Evolutionary conservation across 163 green algal species (phyloP).

Genomic region (Scenedesmus sp.): DNA sequence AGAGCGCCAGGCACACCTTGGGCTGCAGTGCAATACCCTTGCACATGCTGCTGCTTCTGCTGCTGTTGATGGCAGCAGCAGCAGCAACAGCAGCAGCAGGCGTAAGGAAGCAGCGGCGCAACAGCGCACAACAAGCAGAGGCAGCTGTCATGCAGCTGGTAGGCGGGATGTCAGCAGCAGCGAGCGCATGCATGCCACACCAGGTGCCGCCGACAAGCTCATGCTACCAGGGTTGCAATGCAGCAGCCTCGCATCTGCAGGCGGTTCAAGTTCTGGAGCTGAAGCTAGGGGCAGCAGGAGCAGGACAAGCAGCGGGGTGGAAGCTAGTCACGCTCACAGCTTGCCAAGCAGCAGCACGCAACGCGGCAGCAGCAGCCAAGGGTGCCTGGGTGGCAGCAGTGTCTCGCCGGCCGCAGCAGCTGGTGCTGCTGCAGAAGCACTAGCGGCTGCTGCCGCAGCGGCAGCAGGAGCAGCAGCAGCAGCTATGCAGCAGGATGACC

Average conservation of each 20-base stretch:
- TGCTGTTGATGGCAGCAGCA: neutral
- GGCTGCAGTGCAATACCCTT: neutral
- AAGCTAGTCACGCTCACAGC: neutral
- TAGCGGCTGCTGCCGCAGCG: neutral
- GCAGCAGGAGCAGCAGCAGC: neutral
- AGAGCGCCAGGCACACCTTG: neutral
- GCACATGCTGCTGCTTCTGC: neutral
- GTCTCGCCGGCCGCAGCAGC: neutral
- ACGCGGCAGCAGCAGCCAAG: no score
- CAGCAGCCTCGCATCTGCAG: neutral
- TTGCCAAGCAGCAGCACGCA: neutral
- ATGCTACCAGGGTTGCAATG: neutral
- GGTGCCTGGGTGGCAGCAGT: no score
- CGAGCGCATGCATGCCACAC: neutral
- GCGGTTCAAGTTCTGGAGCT: neutral
- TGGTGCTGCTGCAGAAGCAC: neutral
- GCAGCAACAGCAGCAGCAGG: neutral
- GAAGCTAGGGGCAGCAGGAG: neutral
- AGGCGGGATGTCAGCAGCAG: neutral
- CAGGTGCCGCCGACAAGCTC: neutral
- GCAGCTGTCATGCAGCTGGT: neutral
- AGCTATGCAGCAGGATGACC: neutral
- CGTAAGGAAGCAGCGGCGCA: neutral
- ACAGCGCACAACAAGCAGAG: neutral
- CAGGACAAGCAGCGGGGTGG: neutral